Conservation (phyloP, 2,329 filamentous ascomycete species). For the Aspergillus japonicus region DNA sequence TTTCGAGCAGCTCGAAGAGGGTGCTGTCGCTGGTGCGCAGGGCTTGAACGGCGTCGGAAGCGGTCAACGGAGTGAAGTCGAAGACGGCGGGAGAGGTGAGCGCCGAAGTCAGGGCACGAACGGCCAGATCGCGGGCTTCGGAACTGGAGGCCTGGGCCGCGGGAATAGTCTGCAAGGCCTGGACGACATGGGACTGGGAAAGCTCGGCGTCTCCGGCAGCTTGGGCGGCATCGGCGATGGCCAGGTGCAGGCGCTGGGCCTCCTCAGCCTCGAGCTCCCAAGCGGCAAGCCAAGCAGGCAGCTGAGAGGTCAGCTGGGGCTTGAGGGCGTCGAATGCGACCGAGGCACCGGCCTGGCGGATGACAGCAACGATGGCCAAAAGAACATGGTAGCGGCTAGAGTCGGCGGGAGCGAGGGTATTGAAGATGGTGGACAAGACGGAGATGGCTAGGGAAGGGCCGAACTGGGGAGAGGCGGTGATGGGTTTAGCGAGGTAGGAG, state of each 20-base stretch:
- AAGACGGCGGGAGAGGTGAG: constrained; percentile 65
- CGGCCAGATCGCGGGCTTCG: constrained; percentile 58
- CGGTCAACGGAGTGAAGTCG: constrained; percentile 71
- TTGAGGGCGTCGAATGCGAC: constrained; percentile 79
- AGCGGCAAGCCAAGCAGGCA: constrained; percentile 75
- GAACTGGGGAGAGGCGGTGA: constrained; percentile 81
- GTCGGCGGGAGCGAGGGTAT: constrained; percentile 75
- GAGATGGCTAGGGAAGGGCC: constrained; percentile 83
- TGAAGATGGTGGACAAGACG: constrained; percentile 93
- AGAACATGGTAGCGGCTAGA: constrained; percentile 88
- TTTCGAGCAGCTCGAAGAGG: constrained; percentile 89
- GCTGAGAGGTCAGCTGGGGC: constrained; percentile 72
- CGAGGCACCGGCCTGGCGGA: constrained; percentile 68
- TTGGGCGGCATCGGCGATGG: constrained; percentile 75
- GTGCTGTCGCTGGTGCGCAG: constrained; percentile 79
- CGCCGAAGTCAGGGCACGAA: constrained; percentile 66
- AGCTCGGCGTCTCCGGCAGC: constrained; percentile 75
- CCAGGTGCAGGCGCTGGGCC: constrained; percentile 78
- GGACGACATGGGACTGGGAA: constrained; percentile 69
- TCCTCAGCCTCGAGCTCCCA: constrained; percentile 85
- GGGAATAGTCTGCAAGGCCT: constrained; percentile 76
- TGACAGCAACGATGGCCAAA: constrained; percentile 79
- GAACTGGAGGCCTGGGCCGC: constrained; percentile 53
- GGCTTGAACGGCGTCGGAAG: constrained; percentile 76
- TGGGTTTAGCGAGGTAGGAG: constrained; percentile 81